phyloP scores from a whole-genome alignment of 176 grass and related monocot genomes.

The Chrysopogon serrulatus region DNA sequence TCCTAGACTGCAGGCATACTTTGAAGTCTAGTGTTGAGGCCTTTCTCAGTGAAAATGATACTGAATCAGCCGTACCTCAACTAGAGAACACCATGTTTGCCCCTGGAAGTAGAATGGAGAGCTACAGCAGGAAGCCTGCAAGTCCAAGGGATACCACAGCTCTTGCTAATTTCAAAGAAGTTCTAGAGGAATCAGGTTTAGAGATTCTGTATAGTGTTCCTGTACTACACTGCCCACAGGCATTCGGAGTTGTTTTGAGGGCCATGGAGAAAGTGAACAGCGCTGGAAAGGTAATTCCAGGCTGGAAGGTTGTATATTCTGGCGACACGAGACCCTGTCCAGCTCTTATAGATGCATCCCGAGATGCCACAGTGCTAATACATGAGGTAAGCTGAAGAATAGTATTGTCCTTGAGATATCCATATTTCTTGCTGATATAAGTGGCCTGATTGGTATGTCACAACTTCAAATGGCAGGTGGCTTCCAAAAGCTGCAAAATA shows the following conservation, averaged over 20 bases:
- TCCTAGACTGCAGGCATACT: constrained; percentile 93
- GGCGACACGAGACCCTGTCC: constrained; percentile 86
- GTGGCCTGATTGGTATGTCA: background rate
- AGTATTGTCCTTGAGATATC: background rate
- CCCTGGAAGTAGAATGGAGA: constrained; percentile 83
- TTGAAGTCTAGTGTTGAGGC: constrained; percentile 46
- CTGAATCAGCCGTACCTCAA: constrained; percentile 12
- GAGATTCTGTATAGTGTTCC: constrained; percentile 85
- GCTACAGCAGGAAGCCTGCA: constrained; percentile 61
- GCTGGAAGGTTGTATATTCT: constrained; percentile 97
- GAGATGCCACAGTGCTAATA: constrained; percentile 82
- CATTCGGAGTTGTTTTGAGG: constrained; percentile 85
- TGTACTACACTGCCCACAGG: constrained; percentile 81
- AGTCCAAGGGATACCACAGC: constrained; percentile 48
- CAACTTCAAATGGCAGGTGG: background rate
- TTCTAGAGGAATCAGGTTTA: constrained; percentile 53
- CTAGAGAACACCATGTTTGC: constrained; percentile 62
- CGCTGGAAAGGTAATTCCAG: constrained; percentile 52
- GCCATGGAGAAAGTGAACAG: constrained; percentile 36
- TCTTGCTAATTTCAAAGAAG: constrained; percentile 62
- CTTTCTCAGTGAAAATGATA: constrained; percentile 26
- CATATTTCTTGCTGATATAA: background rate
- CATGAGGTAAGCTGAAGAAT: constrained; percentile 61
- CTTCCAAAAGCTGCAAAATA: background rate
- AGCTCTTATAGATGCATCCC: constrained; percentile 77